Conservation (phyloP, 768 basidiomycete species). For the Lactarius tabidus region DNA sequence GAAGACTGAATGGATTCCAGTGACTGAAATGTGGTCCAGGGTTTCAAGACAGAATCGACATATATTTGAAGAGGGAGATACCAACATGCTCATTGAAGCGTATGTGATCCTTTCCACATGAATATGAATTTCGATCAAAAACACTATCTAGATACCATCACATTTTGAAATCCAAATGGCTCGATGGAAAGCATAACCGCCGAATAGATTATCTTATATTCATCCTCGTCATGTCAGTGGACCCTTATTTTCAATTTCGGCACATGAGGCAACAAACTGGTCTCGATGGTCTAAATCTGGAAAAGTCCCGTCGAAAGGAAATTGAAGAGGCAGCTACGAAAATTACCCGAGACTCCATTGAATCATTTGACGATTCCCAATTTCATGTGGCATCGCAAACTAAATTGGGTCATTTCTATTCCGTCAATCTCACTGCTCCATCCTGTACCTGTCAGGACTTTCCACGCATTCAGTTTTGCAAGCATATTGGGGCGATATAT, state of each 20-base stretch:
- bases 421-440: background rate
- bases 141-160: background rate
- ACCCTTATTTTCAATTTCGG: no score
- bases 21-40: background rate
- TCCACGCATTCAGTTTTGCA: constrained; percentile 2
- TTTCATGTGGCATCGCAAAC: no score
- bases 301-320: no score
- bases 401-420: background rate
- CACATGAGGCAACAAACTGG: no score
- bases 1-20: background rate
- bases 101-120: no score
- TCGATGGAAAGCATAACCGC: background rate
- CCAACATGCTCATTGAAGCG: no score
- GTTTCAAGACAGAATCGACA: background rate
- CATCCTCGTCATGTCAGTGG: background rate
- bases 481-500: background rate
- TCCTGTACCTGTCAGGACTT: background rate
- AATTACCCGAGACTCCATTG: background rate
- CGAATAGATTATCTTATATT: background rate
- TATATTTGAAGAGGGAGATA: background rate
- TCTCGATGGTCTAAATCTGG: no score
- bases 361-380: background rate
- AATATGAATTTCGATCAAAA: no score
- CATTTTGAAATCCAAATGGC: background rate
- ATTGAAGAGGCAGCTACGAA: background rate